Conservation (phyloP, 2,329 filamentous ascomycete genomes). For the Pezicula carpinea region DNA sequence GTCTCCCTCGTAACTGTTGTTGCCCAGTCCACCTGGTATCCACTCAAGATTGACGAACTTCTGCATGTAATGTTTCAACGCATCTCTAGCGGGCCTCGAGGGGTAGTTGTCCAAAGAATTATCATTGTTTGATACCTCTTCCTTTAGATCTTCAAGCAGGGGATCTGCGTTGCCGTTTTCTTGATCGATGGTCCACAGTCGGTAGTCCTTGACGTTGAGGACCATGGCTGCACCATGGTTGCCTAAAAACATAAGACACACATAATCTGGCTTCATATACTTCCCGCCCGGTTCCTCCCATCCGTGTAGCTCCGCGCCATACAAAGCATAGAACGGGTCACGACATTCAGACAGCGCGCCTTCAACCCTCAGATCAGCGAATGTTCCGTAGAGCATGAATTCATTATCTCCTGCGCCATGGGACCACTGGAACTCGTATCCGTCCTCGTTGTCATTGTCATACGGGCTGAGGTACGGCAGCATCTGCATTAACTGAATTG, state of each 20-base stretch:
- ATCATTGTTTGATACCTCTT: not conserved
- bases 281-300: constrained; percentile 4
- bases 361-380: constrained; percentile 7
- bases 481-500: constrained; percentile 10
- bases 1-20: constrained; percentile 5
- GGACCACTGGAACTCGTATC: constrained; percentile 1
- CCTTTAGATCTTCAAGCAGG: not conserved
- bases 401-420: constrained; percentile 2
- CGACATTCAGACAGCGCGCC: not conserved
- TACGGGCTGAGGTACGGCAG: constrained; percentile 12
- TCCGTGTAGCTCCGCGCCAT: not conserved
- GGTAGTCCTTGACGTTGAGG: constrained; percentile 6
- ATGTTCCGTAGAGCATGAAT: constrained; percentile 9
- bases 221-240: constrained; percentile 9
- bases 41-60: constrained; percentile 7
- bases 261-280: constrained; percentile 13
- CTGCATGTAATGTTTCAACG: constrained; percentile 10
- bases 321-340: constrained; percentile 5
- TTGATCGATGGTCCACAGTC: constrained; percentile 7
- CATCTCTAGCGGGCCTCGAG: constrained; percentile 3
- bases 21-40: constrained; percentile 5
- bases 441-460: not conserved
- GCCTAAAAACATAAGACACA: constrained; percentile 4
- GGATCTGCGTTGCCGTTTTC: constrained; percentile 4
- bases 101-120: constrained; percentile 5